Conservation (phyloP, 192 early-diverging fungal species). For the Entophlyctis helioformis region DNA sequence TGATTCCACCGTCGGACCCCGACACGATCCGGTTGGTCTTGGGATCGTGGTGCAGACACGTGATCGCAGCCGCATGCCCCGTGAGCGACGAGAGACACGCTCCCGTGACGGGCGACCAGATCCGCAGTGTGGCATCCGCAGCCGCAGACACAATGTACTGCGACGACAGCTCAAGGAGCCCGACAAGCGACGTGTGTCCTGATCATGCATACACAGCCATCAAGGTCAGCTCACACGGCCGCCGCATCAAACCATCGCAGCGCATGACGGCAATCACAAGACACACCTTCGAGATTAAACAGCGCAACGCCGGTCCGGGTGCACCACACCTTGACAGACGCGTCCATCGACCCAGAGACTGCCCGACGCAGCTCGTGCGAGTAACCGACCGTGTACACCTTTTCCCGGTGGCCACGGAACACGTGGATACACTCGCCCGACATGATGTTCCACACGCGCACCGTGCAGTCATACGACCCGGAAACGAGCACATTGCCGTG, state of each 20-base stretch:
- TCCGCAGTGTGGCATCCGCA: slow-evolving; percentile 83
- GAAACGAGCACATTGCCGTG: slow-evolving; percentile 76
- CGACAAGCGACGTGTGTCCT: slow-evolving; percentile 92
- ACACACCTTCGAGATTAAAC: slow-evolving; percentile 60
- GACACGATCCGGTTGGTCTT: slow-evolving; percentile 78
- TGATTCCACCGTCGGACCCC: slow-evolving; percentile 86
- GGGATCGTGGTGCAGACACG: slow-evolving; percentile 94
- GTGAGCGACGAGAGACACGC: slow-evolving; percentile 52
- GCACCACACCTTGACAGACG: slow-evolving; percentile 87
- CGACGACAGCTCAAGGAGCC: slow-evolving; percentile 75
- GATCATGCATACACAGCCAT: background rate
- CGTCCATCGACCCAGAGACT: slow-evolving; percentile 91
- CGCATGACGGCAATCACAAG: no score
- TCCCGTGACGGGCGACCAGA: slow-evolving; percentile 72
- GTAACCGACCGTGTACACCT: slow-evolving; percentile 93
- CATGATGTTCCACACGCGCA: slow-evolving; percentile 82
- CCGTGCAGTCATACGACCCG: slow-evolving; percentile 84
- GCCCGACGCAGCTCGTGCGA: slow-evolving; percentile 69
- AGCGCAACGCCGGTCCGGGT: slow-evolving; percentile 68
- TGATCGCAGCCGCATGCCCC: slow-evolving; percentile 84
- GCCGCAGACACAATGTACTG: slow-evolving; percentile 87
- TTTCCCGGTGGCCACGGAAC: slow-evolving; percentile 81
- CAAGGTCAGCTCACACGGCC: no score
- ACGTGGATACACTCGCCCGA: slow-evolving; percentile 56
- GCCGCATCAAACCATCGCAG: no score